A percentile compares a stretch with the other conserved stretches of the same genome.
phyloP scores from a whole-genome alignment of 2,329 filamentous ascomycete genomes.

The Chlorencoelia australis region DNA sequence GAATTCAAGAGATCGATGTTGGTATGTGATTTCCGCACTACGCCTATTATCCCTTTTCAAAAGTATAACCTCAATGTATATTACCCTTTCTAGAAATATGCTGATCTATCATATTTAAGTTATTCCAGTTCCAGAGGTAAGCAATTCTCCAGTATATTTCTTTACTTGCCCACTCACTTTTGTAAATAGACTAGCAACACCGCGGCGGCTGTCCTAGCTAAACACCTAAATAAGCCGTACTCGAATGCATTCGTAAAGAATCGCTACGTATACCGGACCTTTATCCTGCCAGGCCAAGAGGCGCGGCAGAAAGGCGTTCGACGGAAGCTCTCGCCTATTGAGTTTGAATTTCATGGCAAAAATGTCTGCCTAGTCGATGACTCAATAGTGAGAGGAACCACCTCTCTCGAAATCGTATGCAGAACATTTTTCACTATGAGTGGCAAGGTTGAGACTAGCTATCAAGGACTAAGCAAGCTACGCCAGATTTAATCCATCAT shows the following conservation, averaged over 20 bases:
- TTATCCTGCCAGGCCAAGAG: slow-evolving; percentile 77
- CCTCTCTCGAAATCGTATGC: slow-evolving; percentile 64
- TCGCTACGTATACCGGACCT: slow-evolving; percentile 78
- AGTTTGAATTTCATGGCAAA: slow-evolving; percentile 70
- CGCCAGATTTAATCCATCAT: no score
- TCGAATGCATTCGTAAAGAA: slow-evolving; percentile 83
- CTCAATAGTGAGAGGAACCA: slow-evolving; percentile 80
- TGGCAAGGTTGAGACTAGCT: no score
- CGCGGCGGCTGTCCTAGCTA: slow-evolving; percentile 67
- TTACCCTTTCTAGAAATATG: no score
- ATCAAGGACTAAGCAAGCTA: no score
- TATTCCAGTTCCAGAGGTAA: slow-evolving; percentile 77
- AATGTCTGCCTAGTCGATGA: slow-evolving; percentile 83
- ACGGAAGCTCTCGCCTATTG: slow-evolving; percentile 80
- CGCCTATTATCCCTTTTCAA: no score
- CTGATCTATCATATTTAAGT: no score
- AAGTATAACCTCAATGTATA: no score
- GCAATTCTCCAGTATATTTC: no score
- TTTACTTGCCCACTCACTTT: no score
- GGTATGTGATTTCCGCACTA: no score
- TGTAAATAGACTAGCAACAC: slow-evolving; percentile 77
- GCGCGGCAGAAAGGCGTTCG: slow-evolving; percentile 77
- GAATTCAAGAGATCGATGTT: slow-evolving; percentile 67
- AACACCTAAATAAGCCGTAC: slow-evolving; percentile 64
- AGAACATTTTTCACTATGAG: no score